phyloP scores from a whole-genome alignment of 768 basidiomycete genomes.

The Cyclocybe aegerita region DNA sequence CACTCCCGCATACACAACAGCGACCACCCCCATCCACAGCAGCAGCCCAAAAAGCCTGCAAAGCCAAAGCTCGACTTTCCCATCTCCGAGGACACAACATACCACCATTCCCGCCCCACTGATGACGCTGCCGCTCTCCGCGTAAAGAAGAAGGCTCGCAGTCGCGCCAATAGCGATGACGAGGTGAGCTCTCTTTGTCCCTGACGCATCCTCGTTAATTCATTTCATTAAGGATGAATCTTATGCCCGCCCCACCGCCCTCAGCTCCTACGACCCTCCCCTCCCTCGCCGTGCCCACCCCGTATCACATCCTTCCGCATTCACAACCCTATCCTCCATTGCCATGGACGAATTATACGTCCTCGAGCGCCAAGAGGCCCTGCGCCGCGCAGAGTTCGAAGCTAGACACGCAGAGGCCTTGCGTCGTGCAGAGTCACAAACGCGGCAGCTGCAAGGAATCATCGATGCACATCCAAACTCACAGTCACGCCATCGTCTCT shows the following conservation, averaged over 20 bases:
- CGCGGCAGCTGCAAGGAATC: slow-evolving; percentile 39
- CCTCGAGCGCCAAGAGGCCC: slow-evolving; percentile 83
- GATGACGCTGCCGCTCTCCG: slow-evolving; percentile 27
- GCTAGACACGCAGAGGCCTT: slow-evolving; percentile 67
- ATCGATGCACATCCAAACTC: slow-evolving; percentile 21
- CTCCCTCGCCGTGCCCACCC: slow-evolving; percentile 31
- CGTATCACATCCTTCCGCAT: slow-evolving; percentile 40
- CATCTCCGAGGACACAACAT: slow-evolving; percentile 13
- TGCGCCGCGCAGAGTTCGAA: slow-evolving; percentile 86
- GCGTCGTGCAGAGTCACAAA: slow-evolving; percentile 72
- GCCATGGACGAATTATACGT: slow-evolving; percentile 90
- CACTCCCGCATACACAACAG: slow-evolving; percentile 92
- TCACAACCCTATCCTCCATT: slow-evolving; percentile 68
- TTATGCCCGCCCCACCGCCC: slow-evolving; percentile 56
- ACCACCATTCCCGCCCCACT: slow-evolving; percentile 1
- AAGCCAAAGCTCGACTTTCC: slow-evolving; percentile 20
- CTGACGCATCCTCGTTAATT: slow-evolving; percentile 6
- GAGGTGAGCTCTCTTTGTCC: slow-evolving; percentile 55
- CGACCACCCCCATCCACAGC: slow-evolving; percentile 34
- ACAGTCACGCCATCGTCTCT: slow-evolving; percentile 28
- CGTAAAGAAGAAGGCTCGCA: slow-evolving; percentile 76
- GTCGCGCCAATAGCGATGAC: slow-evolving; percentile 78
- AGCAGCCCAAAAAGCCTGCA: slow-evolving; percentile 17
- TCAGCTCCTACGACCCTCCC: slow-evolving; percentile 44
- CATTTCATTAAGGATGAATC: slow-evolving; percentile 42